These are phyloP conservation scores for Penicillium silybi DNA, from an alignment of 495 filamentous ascomycete genomes.

Conservation along the genomic window DNA sequence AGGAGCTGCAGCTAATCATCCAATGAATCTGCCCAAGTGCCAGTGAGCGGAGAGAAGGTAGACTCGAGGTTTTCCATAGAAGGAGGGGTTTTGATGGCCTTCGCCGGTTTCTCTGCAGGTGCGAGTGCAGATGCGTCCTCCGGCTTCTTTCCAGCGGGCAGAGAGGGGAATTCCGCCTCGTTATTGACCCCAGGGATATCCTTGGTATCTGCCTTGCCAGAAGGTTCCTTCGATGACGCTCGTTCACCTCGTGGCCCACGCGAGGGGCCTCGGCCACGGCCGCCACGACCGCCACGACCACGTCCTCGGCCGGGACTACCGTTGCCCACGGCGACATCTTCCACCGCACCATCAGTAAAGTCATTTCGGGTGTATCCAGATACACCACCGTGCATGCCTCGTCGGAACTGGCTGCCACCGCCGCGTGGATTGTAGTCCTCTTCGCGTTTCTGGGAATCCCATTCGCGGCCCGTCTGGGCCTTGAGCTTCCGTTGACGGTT, in stretches of 20 bases:
- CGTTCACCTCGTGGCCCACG: constrained; percentile 28
- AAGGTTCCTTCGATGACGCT: constrained; percentile 15
- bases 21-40: constrained; percentile 42
- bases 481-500: constrained; percentile 69
- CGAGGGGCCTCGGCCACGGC: constrained; percentile 31
- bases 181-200: constrained; percentile 25
- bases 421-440: constrained; percentile 51
- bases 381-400: constrained; percentile 61
- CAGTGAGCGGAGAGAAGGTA: constrained; percentile 21
- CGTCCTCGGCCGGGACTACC: constrained; percentile 15
- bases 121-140: constrained; percentile 1
- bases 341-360: constrained; percentile 24
- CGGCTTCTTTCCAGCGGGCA: constrained; percentile 28
- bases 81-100: constrained; percentile 1
- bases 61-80: constrained; percentile 25
- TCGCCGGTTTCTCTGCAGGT: constrained; percentile 1
- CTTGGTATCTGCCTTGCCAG: constrained; percentile 13
- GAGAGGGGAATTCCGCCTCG: constrained; percentile 41
- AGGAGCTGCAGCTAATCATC: constrained; percentile 14
- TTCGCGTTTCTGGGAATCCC: constrained; percentile 72
- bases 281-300: constrained; percentile 31
- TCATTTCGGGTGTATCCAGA: constrained; percentile 35
- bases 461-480: constrained; percentile 63
- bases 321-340: constrained; percentile 10
- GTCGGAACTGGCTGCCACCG: constrained; percentile 42